Percentiles rank a stretch among this genome's conserved stretches.
Conservation (phyloP, 805 yeast species). For the Sungouiozyma intestinalis region DNA sequence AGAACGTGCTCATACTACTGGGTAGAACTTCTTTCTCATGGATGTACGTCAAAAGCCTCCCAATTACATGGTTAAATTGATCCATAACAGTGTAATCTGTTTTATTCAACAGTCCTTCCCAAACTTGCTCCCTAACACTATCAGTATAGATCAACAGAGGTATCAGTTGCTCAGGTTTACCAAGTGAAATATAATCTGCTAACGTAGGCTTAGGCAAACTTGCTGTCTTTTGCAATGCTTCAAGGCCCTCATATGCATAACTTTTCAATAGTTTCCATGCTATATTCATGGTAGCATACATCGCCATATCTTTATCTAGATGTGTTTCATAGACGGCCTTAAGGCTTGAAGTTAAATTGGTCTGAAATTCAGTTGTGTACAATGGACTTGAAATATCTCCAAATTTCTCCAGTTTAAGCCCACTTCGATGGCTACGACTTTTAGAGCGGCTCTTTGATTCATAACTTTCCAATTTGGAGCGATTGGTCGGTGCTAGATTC, state of each 20-base stretch:
- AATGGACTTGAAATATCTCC: neutral
- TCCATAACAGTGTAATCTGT: neutral
- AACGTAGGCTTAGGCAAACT: slow-evolving; percentile 5
- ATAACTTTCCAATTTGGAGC: neutral
- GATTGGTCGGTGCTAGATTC: neutral
- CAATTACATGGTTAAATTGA: slow-evolving; percentile 11
- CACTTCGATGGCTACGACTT: neutral
- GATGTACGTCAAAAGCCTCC: slow-evolving; percentile 12
- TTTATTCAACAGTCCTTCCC: neutral
- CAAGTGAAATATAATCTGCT: slow-evolving; percentile 11
- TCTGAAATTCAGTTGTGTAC: neutral
- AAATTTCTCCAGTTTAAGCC: neutral
- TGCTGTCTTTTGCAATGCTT: neutral
- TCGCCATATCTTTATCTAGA: neutral
- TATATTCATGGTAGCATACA: neutral
- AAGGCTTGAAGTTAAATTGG: neutral
- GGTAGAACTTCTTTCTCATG: slow-evolving; percentile 20
- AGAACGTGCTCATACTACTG: neutral
- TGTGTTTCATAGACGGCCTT: neutral
- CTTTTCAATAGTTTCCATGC: slow-evolving; percentile 9
- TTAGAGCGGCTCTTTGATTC: neutral
- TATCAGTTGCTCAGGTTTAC: slow-evolving; percentile 9
- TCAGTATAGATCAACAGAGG: slow-evolving; percentile 8
- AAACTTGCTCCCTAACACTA: neutral
- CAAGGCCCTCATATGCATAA: slow-evolving; percentile 9